phyloP scores from a whole-genome alignment of 768 basidiomycete genomes.

The Suillus discolor region DNA sequence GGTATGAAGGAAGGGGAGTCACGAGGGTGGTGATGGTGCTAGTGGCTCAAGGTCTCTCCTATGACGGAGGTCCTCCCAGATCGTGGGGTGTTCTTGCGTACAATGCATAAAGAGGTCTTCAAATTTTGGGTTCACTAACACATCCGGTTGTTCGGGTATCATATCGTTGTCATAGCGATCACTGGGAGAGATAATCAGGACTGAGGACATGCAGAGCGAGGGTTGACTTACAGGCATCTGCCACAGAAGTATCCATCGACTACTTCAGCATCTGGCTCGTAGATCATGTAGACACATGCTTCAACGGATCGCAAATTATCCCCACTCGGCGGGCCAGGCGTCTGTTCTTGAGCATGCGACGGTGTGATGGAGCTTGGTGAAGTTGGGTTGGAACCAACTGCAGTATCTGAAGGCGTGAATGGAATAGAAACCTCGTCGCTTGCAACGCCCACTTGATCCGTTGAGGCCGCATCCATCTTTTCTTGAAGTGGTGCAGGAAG shows the following conservation, averaged over 20 bases:
- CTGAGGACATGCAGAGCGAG: background rate
- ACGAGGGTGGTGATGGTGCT: background rate
- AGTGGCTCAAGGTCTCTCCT: slow-evolving; percentile 17
- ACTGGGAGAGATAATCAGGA: slow-evolving; percentile 14
- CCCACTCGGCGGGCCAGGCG: background rate
- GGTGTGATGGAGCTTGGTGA: background rate
- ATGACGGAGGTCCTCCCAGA: slow-evolving; percentile 46
- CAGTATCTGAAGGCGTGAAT: slow-evolving; percentile 5
- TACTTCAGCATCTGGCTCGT: slow-evolving; percentile 34
- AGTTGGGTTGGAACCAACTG: background rate
- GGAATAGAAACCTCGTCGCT: background rate
- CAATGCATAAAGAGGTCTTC: slow-evolving; percentile 53
- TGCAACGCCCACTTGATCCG: background rate
- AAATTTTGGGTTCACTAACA: slow-evolving; percentile 31
- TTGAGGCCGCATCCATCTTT: background rate
- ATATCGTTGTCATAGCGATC: slow-evolving; percentile 28
- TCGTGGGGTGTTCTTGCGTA: slow-evolving; percentile 46
- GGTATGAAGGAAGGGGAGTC: background rate
- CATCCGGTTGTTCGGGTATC: slow-evolving; percentile 32
- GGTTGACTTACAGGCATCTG: slow-evolving; percentile 52
- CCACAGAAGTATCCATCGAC: slow-evolving; percentile 40
- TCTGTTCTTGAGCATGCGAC: slow-evolving; percentile 4
- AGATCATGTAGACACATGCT: slow-evolving; percentile 42
- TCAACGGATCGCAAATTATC: slow-evolving; percentile 41
- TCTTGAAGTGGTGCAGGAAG: slow-evolving; percentile 1